A percentile compares a stretch with the other conserved stretches of the same genome.
Evolutionary conservation across 2,329 filamentous ascomycete species (phyloP).

Genomic region (Cladosporium cucumerinum): DNA sequence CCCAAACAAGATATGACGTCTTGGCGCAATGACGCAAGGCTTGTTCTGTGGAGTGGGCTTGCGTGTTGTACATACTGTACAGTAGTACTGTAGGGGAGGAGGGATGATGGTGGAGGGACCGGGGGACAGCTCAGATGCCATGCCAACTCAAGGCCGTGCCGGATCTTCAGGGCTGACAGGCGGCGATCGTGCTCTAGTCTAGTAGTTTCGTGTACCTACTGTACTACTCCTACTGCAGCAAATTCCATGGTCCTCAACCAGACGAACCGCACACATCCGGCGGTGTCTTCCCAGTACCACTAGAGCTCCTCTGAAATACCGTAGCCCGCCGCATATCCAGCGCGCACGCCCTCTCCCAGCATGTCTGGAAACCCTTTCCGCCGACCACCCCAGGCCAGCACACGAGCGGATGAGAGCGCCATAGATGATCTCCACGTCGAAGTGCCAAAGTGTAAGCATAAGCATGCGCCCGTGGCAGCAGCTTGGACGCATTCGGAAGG

Average conservation of each 20-base stretch:
- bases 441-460: constrained; percentile 25
- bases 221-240: constrained; percentile 1
- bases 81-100: too few species aligned
- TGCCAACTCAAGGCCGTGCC: neutral
- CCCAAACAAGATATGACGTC: neutral
- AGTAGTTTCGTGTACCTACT: neutral
- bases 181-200: constrained; percentile 10
- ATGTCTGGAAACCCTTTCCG: constrained; percentile 36
- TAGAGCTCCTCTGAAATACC: neutral
- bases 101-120: neutral
- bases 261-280: neutral
- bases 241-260: neutral
- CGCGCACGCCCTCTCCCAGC: neutral
- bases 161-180: constrained; percentile 14
- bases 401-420: constrained; percentile 22
- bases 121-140: too few species aligned
- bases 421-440: constrained; percentile 18
- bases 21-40: neutral
- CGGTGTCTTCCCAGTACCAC: neutral
- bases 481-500: constrained; percentile 22
- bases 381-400: constrained; percentile 20
- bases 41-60: constrained; percentile 8
- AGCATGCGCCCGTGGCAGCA: constrained; percentile 18
- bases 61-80: too few species aligned
- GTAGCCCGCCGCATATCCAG: neutral